Evolutionary conservation across 805 yeast genomes (phyloP), one percentile per base, ranked within the genome.

Genomic region (Debaryomyces castellii): DNA sequence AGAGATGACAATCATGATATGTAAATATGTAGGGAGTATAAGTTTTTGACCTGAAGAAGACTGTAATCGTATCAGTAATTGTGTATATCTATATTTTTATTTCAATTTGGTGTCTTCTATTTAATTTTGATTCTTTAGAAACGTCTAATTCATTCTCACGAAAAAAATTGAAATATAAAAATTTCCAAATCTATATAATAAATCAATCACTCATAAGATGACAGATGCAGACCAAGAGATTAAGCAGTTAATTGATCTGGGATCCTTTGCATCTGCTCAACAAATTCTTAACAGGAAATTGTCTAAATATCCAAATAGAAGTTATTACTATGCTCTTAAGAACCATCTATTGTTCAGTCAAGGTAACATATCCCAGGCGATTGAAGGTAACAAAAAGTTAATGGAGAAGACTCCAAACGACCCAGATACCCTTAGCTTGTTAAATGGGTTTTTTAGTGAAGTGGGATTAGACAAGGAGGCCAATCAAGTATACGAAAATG

Each of bases 211-310:
- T 14, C 4, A 34, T 10, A 44, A 38, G 18, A 55, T 55, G 55
- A 39, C 58, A 20, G 60, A 57, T 27, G 33, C 57, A 8, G 71
- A 66, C 46, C 52, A 51, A 24, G 66, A 64, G 24, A 60, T 71
- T 40, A 46, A 68, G 37, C 60, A 64, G 11, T 78, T 82, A 32
- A 73, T 83, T 28, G 75, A 76, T 21, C 69, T 68, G 18, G 83
- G 85, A 2, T 75, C 81, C 6, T 83, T 65, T 58, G 70, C 72
- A 37, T 63, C 67, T 42, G 92, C 92, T 2, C 66, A 72, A 52
- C 66, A 70, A 16, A 67, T 77, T 39, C 60, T 83, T 11, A 63
- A 71, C 41, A 66, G 74, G 44, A 77, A 81, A 54, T 62, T 80
- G 44, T 68, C 71, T 39, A 78, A 78, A 57, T 69, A 68, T 41